These are phyloP conservation scores for Populus simonii DNA, from an alignment of 345 rosid species.

Conservation along the genomic window DNA sequence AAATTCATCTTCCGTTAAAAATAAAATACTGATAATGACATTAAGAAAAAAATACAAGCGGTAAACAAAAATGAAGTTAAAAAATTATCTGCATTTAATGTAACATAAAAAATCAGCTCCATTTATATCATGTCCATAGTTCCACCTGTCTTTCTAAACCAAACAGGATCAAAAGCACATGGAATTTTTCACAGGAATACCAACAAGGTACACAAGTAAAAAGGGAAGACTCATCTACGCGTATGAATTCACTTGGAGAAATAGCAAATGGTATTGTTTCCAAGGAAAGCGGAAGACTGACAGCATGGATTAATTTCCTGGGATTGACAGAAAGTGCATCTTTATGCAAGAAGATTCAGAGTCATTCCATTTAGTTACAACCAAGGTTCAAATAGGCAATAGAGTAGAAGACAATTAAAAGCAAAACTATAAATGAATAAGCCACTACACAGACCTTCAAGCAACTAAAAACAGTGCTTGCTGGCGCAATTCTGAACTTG, in stretches of 20 bases:
- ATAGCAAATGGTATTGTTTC: neutral
- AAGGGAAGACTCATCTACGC: too few species aligned
- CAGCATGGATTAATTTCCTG: neutral
- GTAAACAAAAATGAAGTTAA: neutral
- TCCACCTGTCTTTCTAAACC: neutral
- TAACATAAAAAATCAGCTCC: neutral
- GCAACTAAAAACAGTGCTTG: constrained; percentile 87
- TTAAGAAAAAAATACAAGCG: neutral
- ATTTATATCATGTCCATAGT: neutral
- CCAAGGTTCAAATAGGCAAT: neutral
- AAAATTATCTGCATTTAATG: neutral
- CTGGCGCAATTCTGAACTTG: constrained; percentile 82
- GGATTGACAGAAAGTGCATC: neutral
- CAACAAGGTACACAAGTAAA: neutral
- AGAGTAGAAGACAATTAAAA: neutral
- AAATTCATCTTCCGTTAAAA: neutral
- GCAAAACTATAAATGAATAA: constrained; percentile 6
- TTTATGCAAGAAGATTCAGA: neutral
- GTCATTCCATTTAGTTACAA: neutral
- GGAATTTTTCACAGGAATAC: neutral
- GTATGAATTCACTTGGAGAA: neutral
- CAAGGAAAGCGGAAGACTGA: neutral
- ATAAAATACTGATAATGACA: neutral
- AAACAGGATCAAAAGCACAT: neutral
- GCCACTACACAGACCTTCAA: constrained; percentile 61